Evolutionary conservation across 257 asterid genomes (phyloP), one percentile per base, ranked within the genome.

Genomic region (Nicotiana benthamiana): DNA sequence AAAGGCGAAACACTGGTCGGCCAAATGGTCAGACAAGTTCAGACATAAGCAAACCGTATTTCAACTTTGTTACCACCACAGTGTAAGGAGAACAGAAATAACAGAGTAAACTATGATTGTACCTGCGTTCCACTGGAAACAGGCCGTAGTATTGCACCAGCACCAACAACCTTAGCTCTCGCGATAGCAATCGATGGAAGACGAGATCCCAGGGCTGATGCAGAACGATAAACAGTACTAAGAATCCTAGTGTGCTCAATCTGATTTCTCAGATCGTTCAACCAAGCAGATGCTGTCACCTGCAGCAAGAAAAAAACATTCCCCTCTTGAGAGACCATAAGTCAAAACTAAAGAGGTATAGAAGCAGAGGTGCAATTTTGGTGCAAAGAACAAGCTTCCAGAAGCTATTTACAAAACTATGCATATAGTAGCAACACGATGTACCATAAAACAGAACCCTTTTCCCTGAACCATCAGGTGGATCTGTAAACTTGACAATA

Each of bases 221-320:
- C 99, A 61, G 99, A 96, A 66, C 97, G 98, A 87, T 92, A 96
- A 62, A 96, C 97, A 3, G 98, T 92, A 85, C 98, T 94, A 53
- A 96, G 96, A 81, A 96, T 92, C 89, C 96, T 88, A 66, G 97
- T 96, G 54, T 86, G 98, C 82, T 94, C 97, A 24, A 96, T 94
- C 86, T 92, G 99, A 84, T 91, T 89, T 83, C 99, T 86, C 82
- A 96, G 90, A 87, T 96, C 98, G 48, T 93, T 92, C 92, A 94
- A 77, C 99, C 99, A 96, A 75, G 99, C 98, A 66, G 99, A 96
- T 61, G 98, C 98, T 9, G 97, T 96, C 32, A 95, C 99, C 99
- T 95, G 86, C 83, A 83, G 65, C 68, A 53, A 40, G 80, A 70
- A 74, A 30, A 67, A 68, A 54, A 17, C 80, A 75, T 57, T 48